Evolutionary conservation across 2,329 filamentous ascomycete genomes (phyloP), one percentile per base, ranked within the genome.

Genomic region (Orbilia quercus): DNA sequence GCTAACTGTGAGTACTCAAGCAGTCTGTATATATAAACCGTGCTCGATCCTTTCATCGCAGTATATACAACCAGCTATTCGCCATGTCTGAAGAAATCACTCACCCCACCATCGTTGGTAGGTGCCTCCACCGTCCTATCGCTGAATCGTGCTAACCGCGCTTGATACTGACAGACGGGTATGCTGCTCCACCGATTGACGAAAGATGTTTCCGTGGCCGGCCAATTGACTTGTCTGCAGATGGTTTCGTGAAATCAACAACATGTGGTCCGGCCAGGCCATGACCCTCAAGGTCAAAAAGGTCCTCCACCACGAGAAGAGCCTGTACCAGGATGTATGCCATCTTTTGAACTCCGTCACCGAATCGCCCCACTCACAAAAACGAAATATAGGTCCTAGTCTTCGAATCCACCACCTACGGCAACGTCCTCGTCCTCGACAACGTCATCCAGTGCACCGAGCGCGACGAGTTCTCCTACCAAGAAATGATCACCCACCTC

Each of bases 401-500:
- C 85, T 99, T 99, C 85, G 91, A 99, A 86, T 96, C 92, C 79
- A 96, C 90, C 85, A 89, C 98, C 86, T 91, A 98, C 82, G 95
- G 95, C 82, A 96, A 89, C 80, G 94, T 98, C 75, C 87, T 99
- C 70, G 94, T 99, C 76, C 88, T 99, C 78, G 95, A 99, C 87
- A 98, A 98, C 82, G 95, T 97, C 81, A 96, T 99, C 82, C 95
- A 99, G 84, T 92, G 89, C 87, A 98, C 95, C 78, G 95, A 99
- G 88, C 90, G 94, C 77, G 92, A 99, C 81, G 95, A 99, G 85
- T 99, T 98, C 86, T 92, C 93, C 79, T 96, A 96, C 88, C 95
- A 99, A 86, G 95, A 99, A 88, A 99, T 99, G 95, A 99, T 99
- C 83, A 93, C 94, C 78, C 92, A 99, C 84, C 87, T 99, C 78